Conservation (phyloP, 1,139 yeast genomes). For the Diutina rugosa region DNA sequence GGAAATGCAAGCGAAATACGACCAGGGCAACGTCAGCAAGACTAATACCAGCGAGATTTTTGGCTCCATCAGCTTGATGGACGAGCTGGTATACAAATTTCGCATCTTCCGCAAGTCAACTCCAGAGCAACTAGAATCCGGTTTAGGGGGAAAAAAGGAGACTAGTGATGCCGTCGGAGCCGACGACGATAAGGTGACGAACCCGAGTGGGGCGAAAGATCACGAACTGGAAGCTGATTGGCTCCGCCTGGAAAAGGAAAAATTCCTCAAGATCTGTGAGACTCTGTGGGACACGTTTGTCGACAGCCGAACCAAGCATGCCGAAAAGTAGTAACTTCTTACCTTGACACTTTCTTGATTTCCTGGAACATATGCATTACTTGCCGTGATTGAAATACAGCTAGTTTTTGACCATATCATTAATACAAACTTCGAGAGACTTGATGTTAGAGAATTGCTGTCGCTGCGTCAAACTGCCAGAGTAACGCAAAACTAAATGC, state of each 20-base stretch:
- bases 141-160: neutral
- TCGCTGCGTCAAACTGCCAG: too few relatives aligned
- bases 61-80: constrained; percentile 32
- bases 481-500: too few relatives aligned
- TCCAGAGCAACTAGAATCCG: constrained; percentile 2
- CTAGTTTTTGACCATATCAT: too few relatives aligned
- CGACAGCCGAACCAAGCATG: neutral
- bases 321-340: neutral
- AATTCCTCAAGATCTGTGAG: constrained; percentile 39
- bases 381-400: too few relatives aligned
- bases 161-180: neutral
- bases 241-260: constrained; percentile 21
- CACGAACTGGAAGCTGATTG: constrained; percentile 1
- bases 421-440: too few relatives aligned
- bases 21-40: constrained; percentile 4
- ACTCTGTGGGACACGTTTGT: constrained; percentile 33
- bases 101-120: constrained; percentile 15
- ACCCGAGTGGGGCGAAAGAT: neutral
- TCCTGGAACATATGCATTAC: too few relatives aligned
- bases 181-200: constrained; percentile 1
- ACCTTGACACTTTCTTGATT: neutral
- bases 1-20: constrained; percentile 25
- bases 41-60: constrained; percentile 12
- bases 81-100: constrained; percentile 28
- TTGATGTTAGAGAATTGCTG: too few relatives aligned